Evolutionary conservation across 768 basidiomycete genomes (phyloP).

Genomic region (Trichaptum fuscoviolaceum): DNA sequence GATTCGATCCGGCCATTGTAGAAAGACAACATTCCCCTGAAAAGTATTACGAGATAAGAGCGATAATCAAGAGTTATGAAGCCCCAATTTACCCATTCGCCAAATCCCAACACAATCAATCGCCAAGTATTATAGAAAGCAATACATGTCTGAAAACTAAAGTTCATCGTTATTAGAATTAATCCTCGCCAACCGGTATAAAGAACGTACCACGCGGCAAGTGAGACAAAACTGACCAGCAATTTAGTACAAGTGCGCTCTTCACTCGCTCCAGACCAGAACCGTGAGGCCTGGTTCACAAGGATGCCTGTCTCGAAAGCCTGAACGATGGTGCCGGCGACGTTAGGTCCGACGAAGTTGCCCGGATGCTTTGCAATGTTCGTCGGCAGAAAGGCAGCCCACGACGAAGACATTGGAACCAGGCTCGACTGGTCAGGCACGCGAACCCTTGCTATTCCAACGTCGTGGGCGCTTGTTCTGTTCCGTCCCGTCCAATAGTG

Average conservation of each 20-base stretch:
- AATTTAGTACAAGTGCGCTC: constrained; percentile 15
- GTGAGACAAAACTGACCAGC: constrained; percentile 20
- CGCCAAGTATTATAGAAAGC: constrained; percentile 19
- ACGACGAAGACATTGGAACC: neutral
- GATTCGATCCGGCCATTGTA: constrained; percentile 17
- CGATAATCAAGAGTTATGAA: neutral
- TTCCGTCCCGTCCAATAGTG: neutral
- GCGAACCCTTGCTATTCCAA: neutral
- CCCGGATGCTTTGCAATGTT: constrained; percentile 14
- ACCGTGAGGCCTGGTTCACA: constrained; percentile 19
- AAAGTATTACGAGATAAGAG: constrained; percentile 6
- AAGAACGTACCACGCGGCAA: constrained; percentile 18
- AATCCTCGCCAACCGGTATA: neutral
- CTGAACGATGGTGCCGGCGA: constrained; percentile 17
- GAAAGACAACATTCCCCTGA: constrained; percentile 7
- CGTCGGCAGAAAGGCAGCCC: neutral
- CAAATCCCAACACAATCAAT: constrained; percentile 19
- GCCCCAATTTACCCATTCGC: constrained; percentile 19
- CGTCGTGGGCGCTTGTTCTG: neutral
- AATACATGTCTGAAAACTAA: constrained; percentile 17
- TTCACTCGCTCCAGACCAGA: constrained; percentile 16
- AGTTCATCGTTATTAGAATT: neutral
- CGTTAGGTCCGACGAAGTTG: constrained; percentile 20
- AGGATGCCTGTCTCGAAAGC: constrained; percentile 21
- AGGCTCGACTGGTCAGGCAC: neutral